Base-by-base conservation (phyloP, 2,329 filamentous ascomycete genomes). In the Diaporthe sp. region DNA sequence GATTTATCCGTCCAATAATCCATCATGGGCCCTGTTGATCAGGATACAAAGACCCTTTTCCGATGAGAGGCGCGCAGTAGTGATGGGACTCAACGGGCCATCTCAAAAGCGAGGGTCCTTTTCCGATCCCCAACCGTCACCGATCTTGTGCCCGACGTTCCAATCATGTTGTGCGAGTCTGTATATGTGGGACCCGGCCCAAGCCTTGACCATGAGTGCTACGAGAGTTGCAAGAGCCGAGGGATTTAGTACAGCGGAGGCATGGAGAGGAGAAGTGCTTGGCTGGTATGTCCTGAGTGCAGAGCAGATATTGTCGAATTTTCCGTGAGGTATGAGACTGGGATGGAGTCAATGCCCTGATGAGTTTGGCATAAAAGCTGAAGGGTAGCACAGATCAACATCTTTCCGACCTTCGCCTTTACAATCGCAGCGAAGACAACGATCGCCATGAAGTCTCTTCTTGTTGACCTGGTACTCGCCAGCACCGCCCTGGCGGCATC, bases 1-100 rank as follows among this genome's bases (percentile, higher is more conserved):
- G 37, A 68, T 53, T 68, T 68, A 68, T 68, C 65, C 65, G 65
- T 68, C 65, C 65, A 68, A 28, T 68, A 22, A 51, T 15, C 13
- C 22, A 53, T 6, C 46, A 53, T 17, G 22, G 34, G 46, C 31
- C 46, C 31, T 25, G 46, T 17, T 39, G 31, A 34, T 39, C 22
- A 28, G 44, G 13, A 39, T n/a, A 12, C 39, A 39, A 25, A 25
- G 22, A 68, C 46, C 34, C 46, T 42, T 22, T 51, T 39, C 46
- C 65, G 65, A 39, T 37, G 46, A 12, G 4, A 68, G 15, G 13
- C 49, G 4, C 28, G 46, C n/a, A 39, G 46, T 12, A 19, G 4
- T 13, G 34, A 53, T 19, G n/a, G 8, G 31, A 53, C n/a, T 19
- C 44, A 25, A 53, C 65, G 34, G 31, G 19, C 65, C 19, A 68